These are phyloP conservation scores for Eucalyptus cloeziana DNA, from an alignment of 345 rosid genomes.

Conservation along the genomic window DNA sequence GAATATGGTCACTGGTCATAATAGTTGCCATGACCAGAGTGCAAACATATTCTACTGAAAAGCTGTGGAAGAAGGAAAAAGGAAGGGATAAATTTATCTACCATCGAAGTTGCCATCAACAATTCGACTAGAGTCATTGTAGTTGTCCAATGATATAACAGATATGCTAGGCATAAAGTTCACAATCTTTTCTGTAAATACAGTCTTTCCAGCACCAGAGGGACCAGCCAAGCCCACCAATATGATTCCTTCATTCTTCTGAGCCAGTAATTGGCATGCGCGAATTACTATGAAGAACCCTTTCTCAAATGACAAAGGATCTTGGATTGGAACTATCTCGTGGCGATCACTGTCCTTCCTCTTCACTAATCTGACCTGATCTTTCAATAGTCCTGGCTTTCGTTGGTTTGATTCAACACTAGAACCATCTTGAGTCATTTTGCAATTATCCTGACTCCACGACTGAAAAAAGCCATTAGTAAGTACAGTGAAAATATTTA, in stretches of 20 bases:
- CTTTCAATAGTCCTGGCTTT: slow-evolving; percentile 69
- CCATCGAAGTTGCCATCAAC: slow-evolving; percentile 90
- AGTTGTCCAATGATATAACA: slow-evolving; percentile 90
- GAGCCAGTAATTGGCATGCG: slow-evolving; percentile 81
- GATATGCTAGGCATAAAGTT: slow-evolving; percentile 84
- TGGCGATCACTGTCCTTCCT: slow-evolving; percentile 59
- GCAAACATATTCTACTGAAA: neutral
- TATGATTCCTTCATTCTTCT: slow-evolving; percentile 78
- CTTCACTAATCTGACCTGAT: slow-evolving; percentile 69
- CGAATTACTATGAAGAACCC: slow-evolving; percentile 88
- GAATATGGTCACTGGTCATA: neutral
- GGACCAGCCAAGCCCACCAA: slow-evolving; percentile 95
- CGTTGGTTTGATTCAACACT: slow-evolving; percentile 44
- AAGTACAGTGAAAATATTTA: neutral
- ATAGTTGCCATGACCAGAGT: neutral
- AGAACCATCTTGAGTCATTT: slow-evolving; percentile 43
- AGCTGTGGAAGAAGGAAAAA: neutral
- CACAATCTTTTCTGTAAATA: slow-evolving; percentile 84
- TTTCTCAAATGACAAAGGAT: slow-evolving; percentile 75
- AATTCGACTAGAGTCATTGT: slow-evolving; percentile 79
- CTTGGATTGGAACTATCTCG: slow-evolving; percentile 66
- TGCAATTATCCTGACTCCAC: neutral
- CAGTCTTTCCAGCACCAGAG: slow-evolving; percentile 99
- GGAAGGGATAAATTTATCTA: neutral
- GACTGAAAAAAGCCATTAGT: neutral